These are phyloP conservation scores for Tolypocladium sp. DNA, from an alignment of 2,329 filamentous ascomycete genomes.

Conservation along the genomic window DNA sequence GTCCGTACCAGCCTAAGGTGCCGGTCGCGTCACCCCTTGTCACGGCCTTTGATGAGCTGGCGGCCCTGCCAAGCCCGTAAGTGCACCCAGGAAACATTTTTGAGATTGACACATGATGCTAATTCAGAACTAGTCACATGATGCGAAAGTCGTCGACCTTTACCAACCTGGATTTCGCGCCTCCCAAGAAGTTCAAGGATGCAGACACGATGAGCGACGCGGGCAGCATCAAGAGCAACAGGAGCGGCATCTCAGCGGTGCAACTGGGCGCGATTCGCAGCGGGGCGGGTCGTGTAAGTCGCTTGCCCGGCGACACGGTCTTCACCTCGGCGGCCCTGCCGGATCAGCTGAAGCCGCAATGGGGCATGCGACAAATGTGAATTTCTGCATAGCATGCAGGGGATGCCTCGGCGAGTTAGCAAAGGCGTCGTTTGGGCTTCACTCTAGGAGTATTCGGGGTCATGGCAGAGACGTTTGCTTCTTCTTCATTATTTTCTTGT, in stretches of 20 bases:
- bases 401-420: slow-evolving; percentile 1
- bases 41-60: slow-evolving; percentile 79
- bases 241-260: slow-evolving; percentile 61
- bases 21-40: slow-evolving; percentile 69
- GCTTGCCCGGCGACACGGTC: slow-evolving; percentile 72
- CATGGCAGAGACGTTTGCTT: not conserved
- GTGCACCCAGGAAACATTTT: slow-evolving; percentile 26
- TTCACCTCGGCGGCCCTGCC: slow-evolving; percentile 64
- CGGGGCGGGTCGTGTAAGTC: slow-evolving; percentile 80
- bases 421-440: slow-evolving; percentile 1
- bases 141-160: slow-evolving; percentile 72
- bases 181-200: slow-evolving; percentile 65
- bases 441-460: slow-evolving; percentile 3
- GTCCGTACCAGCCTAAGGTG: slow-evolving; percentile 67
- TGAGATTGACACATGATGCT: not conserved
- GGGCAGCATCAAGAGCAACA: slow-evolving; percentile 57
- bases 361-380: slow-evolving; percentile 37
- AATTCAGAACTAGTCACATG: slow-evolving; percentile 41
- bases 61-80: slow-evolving; percentile 83
- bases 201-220: slow-evolving; percentile 52
- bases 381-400: slow-evolving; percentile 1
- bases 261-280: slow-evolving; percentile 65
- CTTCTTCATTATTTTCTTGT: not conserved
- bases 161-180: slow-evolving; percentile 72
- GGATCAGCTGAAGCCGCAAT: slow-evolving; percentile 50